Evolutionary conservation across 176 grass and related monocot genomes (phyloP), one percentile per base, ranked within the genome.

Genomic region (Tillandsia leiboldiana): DNA sequence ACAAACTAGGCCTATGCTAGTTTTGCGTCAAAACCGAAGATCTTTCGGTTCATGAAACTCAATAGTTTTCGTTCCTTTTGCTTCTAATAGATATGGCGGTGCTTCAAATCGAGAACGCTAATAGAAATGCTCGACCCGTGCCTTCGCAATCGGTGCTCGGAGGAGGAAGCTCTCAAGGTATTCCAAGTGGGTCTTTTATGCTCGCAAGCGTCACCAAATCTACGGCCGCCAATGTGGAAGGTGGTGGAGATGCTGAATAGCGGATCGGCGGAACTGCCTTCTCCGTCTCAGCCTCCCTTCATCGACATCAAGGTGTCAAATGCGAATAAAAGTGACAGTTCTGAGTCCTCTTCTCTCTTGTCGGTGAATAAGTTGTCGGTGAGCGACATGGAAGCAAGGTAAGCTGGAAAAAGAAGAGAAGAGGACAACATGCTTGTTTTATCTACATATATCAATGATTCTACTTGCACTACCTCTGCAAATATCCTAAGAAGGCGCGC

Each of bases 141-240:
- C 73, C 71, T 96, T 29, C 77, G 27, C 1, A 77, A 85, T 11
- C 75, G 81, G 24, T 96, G 87, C 70, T 51, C 73, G 0, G 76
- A 87, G 14, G 79, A 66, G 49, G 81, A 87, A 33, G 82, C 82
- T 11, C 48, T 85, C 6, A 83, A 85, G 75, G 76, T 85, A 12
- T 87, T 96, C 75, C 84, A 87, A 2, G 11, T 96, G 0, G 91
- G 91, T 12, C 65, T 87, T 0, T 48, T 96, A 17, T 96, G 91
- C 29, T 23, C 73, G 0, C 84, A 96, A 68, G 87, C 91, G 0
- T 87, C 76, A 61, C 84, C 91, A 2, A 96, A 71, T 72, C 81
- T 90, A 0, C 50, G 91, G 61, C 87, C 87, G 0, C 79, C 84
- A 8, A 96, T 88, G 91, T 85, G 91, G 91, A 88, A 85, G 84